Base-by-base conservation (phyloP, 1,284 basidiomycete genomes). In the Malassezia psittaci region DNA sequence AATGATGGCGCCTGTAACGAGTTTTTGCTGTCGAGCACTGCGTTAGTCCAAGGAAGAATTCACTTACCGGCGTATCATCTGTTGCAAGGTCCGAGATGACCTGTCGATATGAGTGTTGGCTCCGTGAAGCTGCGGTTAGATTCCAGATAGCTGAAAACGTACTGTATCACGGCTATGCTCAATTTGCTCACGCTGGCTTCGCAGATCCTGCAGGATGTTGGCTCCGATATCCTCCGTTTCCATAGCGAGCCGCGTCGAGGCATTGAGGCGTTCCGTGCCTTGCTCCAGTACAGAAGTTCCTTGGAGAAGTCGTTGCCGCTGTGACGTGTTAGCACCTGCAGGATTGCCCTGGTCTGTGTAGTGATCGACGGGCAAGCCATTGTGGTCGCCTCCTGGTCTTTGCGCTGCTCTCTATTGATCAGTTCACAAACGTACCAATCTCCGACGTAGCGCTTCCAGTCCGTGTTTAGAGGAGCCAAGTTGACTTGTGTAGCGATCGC, bases 171-270 rank as follows among this genome's bases (percentile, higher is more conserved):
- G 79, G 18, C 91, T 83, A 72, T 94, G 87, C 78, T 94, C 87
- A 63, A 98, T 91, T 77, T 93, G 90, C 75, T 96, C 94, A 61
- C 94, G 78, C 78, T 99, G 94, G 2, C 81, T 79, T 48, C 90
- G 78, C 60, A 99, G 79, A 70, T 87, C 90, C 67, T 85, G 76
- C 60, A 99, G 75, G 68, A 99, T 96, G 65, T 90, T 90, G 12
- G 90, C 84, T 10, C 94, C 94, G 36, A 96, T 84, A 67, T 88
- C 85, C 77, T 98, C 94, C 9, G 94, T 96, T 79, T 98, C 91
- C 24, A 98, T 78, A 7, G 93, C 93, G 43, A 98, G 83, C 19
- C 90, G 81, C 62, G 96, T 89, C 16, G 87, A 89, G 61, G 94
- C 90, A 64, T 90, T 83, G 49, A 99, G 77, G 43, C 94, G 80